phyloP scores from a whole-genome alignment of 2,329 filamentous ascomycete genomes.

The Hymenoscyphus infarciens region DNA sequence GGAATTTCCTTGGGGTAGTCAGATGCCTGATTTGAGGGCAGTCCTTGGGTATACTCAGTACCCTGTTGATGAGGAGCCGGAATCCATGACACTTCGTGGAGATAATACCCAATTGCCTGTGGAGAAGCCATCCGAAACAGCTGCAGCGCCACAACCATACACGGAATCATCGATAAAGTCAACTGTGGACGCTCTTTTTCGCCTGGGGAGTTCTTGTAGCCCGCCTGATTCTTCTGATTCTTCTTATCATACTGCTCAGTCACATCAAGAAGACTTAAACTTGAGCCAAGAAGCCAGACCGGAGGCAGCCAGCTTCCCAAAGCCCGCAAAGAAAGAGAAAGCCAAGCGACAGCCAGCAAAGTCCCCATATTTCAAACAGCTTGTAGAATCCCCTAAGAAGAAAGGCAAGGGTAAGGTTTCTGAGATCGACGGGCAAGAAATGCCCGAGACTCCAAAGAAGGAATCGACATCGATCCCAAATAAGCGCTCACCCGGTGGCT shows the following conservation, averaged over 20 bases:
- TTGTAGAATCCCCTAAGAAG: constrained; percentile 7
- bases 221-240: neutral
- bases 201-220: too few relatives aligned
- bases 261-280: neutral
- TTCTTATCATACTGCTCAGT: neutral
- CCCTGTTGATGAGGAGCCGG: neutral
- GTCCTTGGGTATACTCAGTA: too few relatives aligned
- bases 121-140: neutral
- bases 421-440: constrained; percentile 8
- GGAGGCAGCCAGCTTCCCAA: neutral
- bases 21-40: neutral
- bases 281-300: neutral
- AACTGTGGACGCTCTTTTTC: too few relatives aligned
- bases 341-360: constrained; percentile 28
- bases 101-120: neutral
- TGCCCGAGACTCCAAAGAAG: constrained; percentile 7
- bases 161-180: neutral
- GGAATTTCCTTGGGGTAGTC: too few relatives aligned
- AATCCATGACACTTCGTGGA: neutral
- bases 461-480: constrained; percentile 13
- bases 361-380: constrained; percentile 33
- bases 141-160: neutral
- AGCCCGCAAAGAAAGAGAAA: constrained; percentile 15
- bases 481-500: constrained; percentile 25
- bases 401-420: constrained; percentile 12